Evolutionary conservation across 768 basidiomycete genomes (phyloP).

Genomic region (Hypholoma fasciculare): DNA sequence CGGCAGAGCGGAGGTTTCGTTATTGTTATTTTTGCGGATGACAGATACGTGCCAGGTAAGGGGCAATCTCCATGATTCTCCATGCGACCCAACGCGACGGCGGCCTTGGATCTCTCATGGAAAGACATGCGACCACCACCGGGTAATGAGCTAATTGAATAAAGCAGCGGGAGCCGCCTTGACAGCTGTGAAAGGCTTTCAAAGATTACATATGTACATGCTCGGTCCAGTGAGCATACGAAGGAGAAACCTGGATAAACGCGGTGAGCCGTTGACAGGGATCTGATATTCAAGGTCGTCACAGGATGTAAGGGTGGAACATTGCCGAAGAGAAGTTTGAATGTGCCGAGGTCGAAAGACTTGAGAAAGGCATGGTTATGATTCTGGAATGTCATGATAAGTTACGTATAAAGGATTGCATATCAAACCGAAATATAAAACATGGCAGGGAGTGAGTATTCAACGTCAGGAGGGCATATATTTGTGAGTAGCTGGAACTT

Average conservation of each 20-base stretch:
- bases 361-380: background rate
- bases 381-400: background rate
- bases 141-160: conserved; percentile 1
- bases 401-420: background rate
- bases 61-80: background rate
- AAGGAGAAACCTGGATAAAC: background rate
- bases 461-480: too few species aligned
- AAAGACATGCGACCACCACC: background rate
- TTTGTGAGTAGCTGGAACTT: too few species aligned
- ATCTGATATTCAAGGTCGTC: background rate
- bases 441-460: too few species aligned
- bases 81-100: background rate
- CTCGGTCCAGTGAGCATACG: background rate
- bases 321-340: conserved; percentile 18
- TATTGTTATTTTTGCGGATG: background rate
- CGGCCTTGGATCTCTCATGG: conserved; percentile 1
- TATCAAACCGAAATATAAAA: too few species aligned
- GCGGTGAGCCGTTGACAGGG: background rate
- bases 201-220: background rate
- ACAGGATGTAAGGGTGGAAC: conserved; percentile 16
- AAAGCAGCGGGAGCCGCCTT: background rate
- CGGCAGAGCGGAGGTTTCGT: conserved; percentile 8
- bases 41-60: background rate
- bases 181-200: background rate
- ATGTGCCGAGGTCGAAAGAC: background rate